Evolutionary conservation across 345 rosid species (phyloP), one percentile per base, ranked within the genome.

Genomic region (Lepidium didymum): DNA sequence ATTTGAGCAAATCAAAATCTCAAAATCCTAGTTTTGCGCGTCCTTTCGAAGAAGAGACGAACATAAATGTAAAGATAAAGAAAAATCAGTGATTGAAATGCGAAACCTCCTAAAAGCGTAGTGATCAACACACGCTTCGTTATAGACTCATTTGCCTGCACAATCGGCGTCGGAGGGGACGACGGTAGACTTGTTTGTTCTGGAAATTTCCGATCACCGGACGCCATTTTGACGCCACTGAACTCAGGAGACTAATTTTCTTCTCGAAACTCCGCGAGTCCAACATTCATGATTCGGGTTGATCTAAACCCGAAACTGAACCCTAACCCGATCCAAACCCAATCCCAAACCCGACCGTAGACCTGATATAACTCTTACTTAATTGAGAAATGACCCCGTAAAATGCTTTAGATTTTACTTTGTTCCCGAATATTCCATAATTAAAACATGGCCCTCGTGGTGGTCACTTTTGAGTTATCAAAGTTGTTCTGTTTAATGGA

Each of bases 41-140:
- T 60, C 38, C 25, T 2, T 42, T 60, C 3, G 27, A 47, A 23
- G 27, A 49, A 10, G 40, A 49, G 44, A 36, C n/a, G 13, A 12
- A 58, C 38, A 7, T 29, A 23, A 38, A 35, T 9, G 36, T 23
- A 64, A 49, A 8, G 45, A 25, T 45, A 13, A 15, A 34, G 56
- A 56, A 33, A 25, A 66, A 69, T 33, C 40, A 46, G 58, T 47
- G 49, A 56, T 23, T 37, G 56, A 5, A 42, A 63, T 25, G 41
- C 46, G 36, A 37, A 68, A 91, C 96, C 97, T 83, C 85, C 96
- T 18, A 86, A 76, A 54, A 88, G 45, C 2, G 89, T 78, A 13
- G 91, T 87, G 76, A 81, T 59, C 56, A 91, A 45, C 8, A 88
- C 67, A 7, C 83, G 87, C 56, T 77, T 82, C 81, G 68, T 85